phyloP scores from a whole-genome alignment of 176 grass and related monocot genomes.

The Miscanthus lutarioriparius region DNA sequence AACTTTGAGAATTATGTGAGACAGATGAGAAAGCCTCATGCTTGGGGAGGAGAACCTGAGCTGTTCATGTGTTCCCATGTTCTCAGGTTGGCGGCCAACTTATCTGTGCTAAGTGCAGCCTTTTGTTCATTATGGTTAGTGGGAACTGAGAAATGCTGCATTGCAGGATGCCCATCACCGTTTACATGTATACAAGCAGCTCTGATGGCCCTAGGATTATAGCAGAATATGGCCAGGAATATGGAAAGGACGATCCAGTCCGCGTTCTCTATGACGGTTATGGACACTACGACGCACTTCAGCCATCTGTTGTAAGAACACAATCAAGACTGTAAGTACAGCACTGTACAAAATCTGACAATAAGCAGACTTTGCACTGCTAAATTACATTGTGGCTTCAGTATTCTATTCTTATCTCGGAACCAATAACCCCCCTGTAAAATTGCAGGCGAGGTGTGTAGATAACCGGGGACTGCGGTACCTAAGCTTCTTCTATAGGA shows the following conservation, averaged over 20 bases:
- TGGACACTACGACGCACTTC: constrained; percentile 80
- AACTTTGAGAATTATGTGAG: constrained; percentile 88
- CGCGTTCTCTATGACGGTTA: constrained; percentile 84
- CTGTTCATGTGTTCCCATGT: constrained; percentile 96
- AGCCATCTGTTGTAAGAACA: constrained; percentile 61
- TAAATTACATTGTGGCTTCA: not conserved
- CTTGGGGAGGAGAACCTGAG: constrained; percentile 94
- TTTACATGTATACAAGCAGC: constrained; percentile 73
- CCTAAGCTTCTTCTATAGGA: constrained; percentile 38
- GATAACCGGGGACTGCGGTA: constrained; percentile 22
- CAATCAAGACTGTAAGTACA: constrained; percentile 56
- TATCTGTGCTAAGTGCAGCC: not conserved
- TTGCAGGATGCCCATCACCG: constrained; percentile 88
- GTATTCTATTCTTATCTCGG: not conserved
- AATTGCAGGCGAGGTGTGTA: constrained; percentile 51
- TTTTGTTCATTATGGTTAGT: not conserved
- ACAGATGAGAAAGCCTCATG: constrained; percentile 84
- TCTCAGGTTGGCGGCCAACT: constrained; percentile 48
- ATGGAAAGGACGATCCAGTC: constrained; percentile 81
- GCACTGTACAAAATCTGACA: constrained; percentile 31
- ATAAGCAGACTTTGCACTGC: not conserved
- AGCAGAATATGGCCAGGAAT: constrained; percentile 97
- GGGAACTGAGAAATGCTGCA: not conserved
- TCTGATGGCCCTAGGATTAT: constrained; percentile 67
- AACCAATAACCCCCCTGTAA: constrained; percentile 14